Percentiles rank a stretch among this genome's conserved stretches.
Evolutionary conservation across 2,329 filamentous ascomycete species (phyloP).

Genomic region (Pleoardoris graminearum): DNA sequence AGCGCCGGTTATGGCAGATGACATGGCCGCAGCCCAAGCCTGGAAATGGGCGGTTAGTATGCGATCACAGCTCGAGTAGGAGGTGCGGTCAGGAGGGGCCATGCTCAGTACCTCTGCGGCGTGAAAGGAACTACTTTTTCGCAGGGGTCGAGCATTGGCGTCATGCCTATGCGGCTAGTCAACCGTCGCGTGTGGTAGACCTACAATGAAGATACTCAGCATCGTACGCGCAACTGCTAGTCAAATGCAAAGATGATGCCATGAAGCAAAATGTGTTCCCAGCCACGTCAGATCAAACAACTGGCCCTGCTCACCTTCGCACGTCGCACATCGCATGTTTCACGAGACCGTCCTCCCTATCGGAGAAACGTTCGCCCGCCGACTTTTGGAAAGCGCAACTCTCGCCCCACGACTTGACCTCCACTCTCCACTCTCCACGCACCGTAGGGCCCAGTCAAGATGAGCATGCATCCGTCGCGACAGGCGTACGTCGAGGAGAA

Average conservation of each 20-base stretch:
- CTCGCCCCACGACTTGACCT: slow-evolving; percentile 16
- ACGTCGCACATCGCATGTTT: slow-evolving; percentile 5
- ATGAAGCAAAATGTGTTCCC: background rate
- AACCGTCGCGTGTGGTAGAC: slow-evolving; percentile 17
- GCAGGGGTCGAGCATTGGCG: slow-evolving; percentile 36
- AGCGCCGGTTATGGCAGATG: slow-evolving; percentile 38
- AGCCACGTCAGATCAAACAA: too few relatives aligned
- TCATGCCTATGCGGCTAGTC: slow-evolving; percentile 38
- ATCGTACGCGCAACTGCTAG: slow-evolving; percentile 14
- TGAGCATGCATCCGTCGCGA: slow-evolving; percentile 79
- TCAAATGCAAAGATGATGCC: background rate
- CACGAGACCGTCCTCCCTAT: slow-evolving; percentile 32
- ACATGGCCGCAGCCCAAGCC: slow-evolving; percentile 45
- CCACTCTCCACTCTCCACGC: slow-evolving; percentile 14
- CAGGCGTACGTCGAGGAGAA: slow-evolving; percentile 93
- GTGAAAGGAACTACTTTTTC: slow-evolving; percentile 30
- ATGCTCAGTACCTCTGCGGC: slow-evolving; percentile 30
- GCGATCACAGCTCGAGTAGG: slow-evolving; percentile 3
- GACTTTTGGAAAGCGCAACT: slow-evolving; percentile 21
- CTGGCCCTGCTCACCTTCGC: slow-evolving; percentile 5
- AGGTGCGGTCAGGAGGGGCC: slow-evolving; percentile 15
- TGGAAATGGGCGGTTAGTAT: slow-evolving; percentile 29
- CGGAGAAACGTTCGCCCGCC: slow-evolving; percentile 24
- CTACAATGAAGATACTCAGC: slow-evolving; percentile 26
- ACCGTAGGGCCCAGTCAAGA: slow-evolving; percentile 26